Evolutionary conservation across 2,329 filamentous ascomycete genomes (phyloP), one percentile per base, ranked within the genome.

Genomic region (Polytolypa hystricis): DNA sequence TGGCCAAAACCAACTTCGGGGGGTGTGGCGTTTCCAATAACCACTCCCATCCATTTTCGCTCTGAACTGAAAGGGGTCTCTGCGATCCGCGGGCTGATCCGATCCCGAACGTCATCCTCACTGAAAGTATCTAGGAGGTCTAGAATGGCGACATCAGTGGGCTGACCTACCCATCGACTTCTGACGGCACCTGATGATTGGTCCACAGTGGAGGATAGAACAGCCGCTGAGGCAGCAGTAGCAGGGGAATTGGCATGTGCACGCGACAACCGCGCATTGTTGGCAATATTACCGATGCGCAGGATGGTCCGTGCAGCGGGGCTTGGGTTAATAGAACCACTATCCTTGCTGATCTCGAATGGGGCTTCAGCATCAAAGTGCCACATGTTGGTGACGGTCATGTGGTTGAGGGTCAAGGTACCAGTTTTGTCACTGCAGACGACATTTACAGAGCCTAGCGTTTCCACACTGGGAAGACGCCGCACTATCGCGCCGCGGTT

Each of bases 401-500:
- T 96, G 56, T 98, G 91, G 55, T 96, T 98, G 55, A 87, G 86
- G 0, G 91, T 98, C 42, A 98, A 66, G 1, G 91, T 98, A 20
- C 89, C 85, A 29, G 91, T 98, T 65, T 98, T 98, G 67, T 98
- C 91, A 48, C 86, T 95, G 65, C 93, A 98, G 5, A 98, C 85
- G n/a, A 98, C 87, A 52, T 96, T 98, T 41, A 98, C 91, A n/a
- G 87, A 95, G 6, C 93, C 93, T 4, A 98, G 66, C 0, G 91
- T 98, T 58, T 98, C 91, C 6, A 98, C 93, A 59, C 91, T 96
- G 15, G 93, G 93, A 62, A 98, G 81, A 54, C 84, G 81, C 47
- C 91, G 81, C 42, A 98, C 89, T 56, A 98, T 98, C 6, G 91
- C 91, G 56, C 93, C 84, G 50, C 89, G 78, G 53, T 79, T 85